Conservation (phyloP, 1,139 yeast genomes). For the Pichia sp. region DNA sequence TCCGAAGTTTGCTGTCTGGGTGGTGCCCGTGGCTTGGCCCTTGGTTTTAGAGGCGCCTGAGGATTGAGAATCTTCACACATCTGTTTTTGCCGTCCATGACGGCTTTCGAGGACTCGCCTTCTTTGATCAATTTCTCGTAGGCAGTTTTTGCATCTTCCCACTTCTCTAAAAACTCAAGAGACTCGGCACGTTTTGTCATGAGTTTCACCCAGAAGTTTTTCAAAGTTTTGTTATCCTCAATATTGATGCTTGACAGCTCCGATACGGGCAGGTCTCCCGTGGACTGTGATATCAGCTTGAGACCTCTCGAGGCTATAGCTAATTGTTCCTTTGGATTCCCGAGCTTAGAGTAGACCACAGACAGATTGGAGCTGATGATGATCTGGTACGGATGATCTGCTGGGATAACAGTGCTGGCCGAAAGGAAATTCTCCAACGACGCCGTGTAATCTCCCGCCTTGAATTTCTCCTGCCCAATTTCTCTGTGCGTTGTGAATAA, state of each 20-base stretch:
- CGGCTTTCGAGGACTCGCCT: conserved; percentile 60
- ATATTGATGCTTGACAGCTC: conserved; percentile 33
- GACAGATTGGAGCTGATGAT: conserved; percentile 76
- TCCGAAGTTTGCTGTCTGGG: conserved; percentile 25
- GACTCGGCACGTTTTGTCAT: conserved; percentile 74
- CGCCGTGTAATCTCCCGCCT: conserved; percentile 73
- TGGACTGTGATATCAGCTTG: conserved; percentile 40
- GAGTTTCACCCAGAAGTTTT: conserved; percentile 71
- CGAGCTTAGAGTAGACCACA: conserved; percentile 62
- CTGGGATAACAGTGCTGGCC: conserved; percentile 62
- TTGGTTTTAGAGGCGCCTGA: conserved; percentile 22
- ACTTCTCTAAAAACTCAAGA: conserved; percentile 71
- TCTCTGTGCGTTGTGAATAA: conserved; percentile 11
- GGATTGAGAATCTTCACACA: conserved; percentile 66
- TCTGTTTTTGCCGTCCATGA: conserved; percentile 79
- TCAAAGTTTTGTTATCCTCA: conserved; percentile 54
- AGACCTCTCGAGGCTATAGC: conserved; percentile 55
- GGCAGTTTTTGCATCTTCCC: conserved; percentile 53
- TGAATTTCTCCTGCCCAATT: conserved; percentile 43
- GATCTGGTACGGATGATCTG: conserved; percentile 60
- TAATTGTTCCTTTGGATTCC: conserved; percentile 65
- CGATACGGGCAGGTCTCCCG: conserved; percentile 25
- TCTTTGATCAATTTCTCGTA: conserved; percentile 62
- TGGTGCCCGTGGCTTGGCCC: conserved; percentile 16
- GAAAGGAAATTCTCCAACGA: conserved; percentile 61